Evolutionary conservation across 192 early-diverging fungal species (phyloP).

Genomic region (Coemansia sp.): DNA sequence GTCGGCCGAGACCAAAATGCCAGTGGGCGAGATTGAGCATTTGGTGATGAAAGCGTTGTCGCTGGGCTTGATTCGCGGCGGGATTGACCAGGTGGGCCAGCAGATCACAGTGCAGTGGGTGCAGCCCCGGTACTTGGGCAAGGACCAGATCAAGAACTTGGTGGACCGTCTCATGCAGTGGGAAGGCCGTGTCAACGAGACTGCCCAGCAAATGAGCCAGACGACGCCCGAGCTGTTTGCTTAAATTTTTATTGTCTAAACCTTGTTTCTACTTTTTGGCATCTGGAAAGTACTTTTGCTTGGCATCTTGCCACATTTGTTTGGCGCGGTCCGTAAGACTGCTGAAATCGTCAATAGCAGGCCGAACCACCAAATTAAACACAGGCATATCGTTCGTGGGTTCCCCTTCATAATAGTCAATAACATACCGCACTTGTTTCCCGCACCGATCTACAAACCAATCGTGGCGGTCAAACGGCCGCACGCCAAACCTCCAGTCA

Average conservation of each 20-base stretch:
- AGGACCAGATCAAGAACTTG: conserved; percentile 83
- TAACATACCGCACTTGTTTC: conserved; percentile 88
- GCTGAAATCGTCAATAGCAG: conserved; percentile 79
- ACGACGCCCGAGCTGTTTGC: conserved; percentile 50
- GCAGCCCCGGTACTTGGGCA: conserved; percentile 93
- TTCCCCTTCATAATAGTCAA: conserved; percentile 90
- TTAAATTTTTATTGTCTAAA: not conserved
- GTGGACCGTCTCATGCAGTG: conserved; percentile 80
- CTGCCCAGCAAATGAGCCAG: conserved; percentile 44
- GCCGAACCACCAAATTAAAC: conserved; percentile 93
- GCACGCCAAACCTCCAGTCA: conserved; percentile 62
- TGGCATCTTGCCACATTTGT: conserved; percentile 56
- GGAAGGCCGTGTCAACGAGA: conserved; percentile 73
- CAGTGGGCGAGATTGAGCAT: conserved; percentile 77
- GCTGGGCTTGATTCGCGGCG: conserved; percentile 87
- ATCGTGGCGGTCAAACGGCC: conserved; percentile 97
- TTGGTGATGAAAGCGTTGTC: conserved; percentile 97
- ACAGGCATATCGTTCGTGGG: conserved; percentile 74
- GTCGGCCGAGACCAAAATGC: conserved; percentile 72
- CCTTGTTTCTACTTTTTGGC: too few species aligned
- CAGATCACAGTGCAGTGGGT: conserved; percentile 94
- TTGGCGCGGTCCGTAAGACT: conserved; percentile 65
- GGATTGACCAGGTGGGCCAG: conserved; percentile 93
- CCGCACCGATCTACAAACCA: conserved; percentile 93
- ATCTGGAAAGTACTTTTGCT: conserved; percentile 31